Conservation (phyloP, 2,329 filamentous ascomycete species). For the Cladosporium sp. region DNA sequence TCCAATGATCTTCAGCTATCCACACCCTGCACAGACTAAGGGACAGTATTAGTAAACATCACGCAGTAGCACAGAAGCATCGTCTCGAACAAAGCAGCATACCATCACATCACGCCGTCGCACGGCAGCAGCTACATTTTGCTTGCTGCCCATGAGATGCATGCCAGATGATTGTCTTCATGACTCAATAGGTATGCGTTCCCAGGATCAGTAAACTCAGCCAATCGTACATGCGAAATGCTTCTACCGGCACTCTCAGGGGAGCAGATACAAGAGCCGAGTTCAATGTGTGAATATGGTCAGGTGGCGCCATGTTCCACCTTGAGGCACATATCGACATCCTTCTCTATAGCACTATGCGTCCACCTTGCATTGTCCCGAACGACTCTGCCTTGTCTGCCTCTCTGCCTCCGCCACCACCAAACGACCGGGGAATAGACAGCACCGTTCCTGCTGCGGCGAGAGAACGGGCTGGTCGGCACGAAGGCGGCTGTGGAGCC, state of each 20-base stretch:
- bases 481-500: slow-evolving; percentile 13
- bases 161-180: neutral
- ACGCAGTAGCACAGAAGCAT: neutral
- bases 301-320: neutral
- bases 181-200: neutral
- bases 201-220: neutral
- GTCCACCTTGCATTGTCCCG: neutral
- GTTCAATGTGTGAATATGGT: neutral
- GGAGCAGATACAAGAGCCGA: neutral
- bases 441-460: neutral
- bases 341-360: neutral
- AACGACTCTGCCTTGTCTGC: neutral
- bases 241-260: neutral
- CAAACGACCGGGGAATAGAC: neutral
- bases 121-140: neutral
- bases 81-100: slow-evolving; percentile 11
- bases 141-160: neutral
- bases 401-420: neutral
- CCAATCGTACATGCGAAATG: neutral
- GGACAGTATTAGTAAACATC: neutral
- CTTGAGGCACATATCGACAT: neutral
- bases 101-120: neutral
- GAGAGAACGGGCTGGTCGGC: slow-evolving; percentile 7
- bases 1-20: neutral
- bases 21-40: neutral